Percentiles rank a stretch among this genome's conserved stretches.
These are phyloP conservation scores for Hericium alpestre DNA, from an alignment of 768 basidiomycete genomes.

Conservation along the genomic window DNA sequence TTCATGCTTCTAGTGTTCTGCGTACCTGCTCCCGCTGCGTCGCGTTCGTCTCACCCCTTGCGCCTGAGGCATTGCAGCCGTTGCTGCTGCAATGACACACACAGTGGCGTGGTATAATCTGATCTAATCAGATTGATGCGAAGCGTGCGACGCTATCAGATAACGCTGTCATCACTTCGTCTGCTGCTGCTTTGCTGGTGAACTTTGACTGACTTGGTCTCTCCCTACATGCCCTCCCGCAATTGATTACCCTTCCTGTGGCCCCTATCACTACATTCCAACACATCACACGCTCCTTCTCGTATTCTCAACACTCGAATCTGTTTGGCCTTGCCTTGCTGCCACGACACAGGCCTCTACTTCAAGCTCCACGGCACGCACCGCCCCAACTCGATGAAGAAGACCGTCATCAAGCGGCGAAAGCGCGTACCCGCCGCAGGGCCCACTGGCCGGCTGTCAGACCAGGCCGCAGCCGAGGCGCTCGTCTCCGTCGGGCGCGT, in stretches of 20 bases:
- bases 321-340: slow-evolving; percentile 35
- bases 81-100: slow-evolving; percentile 8
- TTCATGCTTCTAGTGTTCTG: too few species aligned
- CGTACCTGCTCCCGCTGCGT: slow-evolving; percentile 6
- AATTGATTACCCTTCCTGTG: too few species aligned
- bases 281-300: background rate
- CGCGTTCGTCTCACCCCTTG: background rate
- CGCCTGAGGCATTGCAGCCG: background rate
- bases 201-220: background rate
- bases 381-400: slow-evolving; percentile 97
- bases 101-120: slow-evolving; percentile 3
- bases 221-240: too few species aligned
- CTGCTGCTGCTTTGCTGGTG: background rate
- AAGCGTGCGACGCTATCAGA: slow-evolving; percentile 1
- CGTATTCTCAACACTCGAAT: background rate
- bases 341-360: slow-evolving; percentile 64
- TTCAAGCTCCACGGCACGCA: slow-evolving; percentile 97
- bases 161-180: slow-evolving; percentile 7
- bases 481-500: slow-evolving; percentile 72
- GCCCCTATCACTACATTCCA: background rate
- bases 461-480: slow-evolving; percentile 84
- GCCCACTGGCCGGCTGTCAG: slow-evolving; percentile 46
- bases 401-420: slow-evolving; percentile 95
- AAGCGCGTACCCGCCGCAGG: slow-evolving; percentile 90
- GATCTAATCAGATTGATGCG: slow-evolving; percentile 19